Evolutionary conservation across 345 rosid genomes (phyloP), one percentile per base, ranked within the genome.

Genomic region (Eucalyptus tenuipes): DNA sequence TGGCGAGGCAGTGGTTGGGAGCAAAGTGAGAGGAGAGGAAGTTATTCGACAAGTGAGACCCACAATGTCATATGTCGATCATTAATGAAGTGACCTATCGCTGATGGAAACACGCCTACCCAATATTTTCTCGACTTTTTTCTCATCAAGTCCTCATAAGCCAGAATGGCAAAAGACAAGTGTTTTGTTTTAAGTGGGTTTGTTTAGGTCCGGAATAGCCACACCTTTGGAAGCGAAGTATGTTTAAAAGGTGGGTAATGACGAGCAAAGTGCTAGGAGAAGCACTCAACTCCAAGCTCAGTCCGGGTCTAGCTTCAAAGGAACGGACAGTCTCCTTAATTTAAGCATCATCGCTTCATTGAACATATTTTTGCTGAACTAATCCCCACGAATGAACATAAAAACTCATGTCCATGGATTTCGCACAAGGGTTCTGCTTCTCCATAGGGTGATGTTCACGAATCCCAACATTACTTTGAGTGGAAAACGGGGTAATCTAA

Each of bases 231-330:
- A 53, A 89, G 85, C 53, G 93, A 91, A 64, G 91, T 91, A 84
- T 92, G 92, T 88, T 64, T 90, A 68, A 92, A 92, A 86, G 89
- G 90, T 84, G 86, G 87, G 75, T 90, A 80, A 91, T 14, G 53
- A 50, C 53, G 53, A 50, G 53, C 53, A 50, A 50, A 50, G 53
- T 1, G 53, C 53, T 50, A 50, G 53, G 53, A 50, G 53, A 16
- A 50, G 53, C 53, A 16, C 8, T 50, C 16, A 16, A 50, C 37
- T 53, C 15, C 68, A 29, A 13, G 68, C 68, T 27, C 31, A 7
- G 33, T 61, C 68, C 29, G 53, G 53, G 20, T 50, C 53, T 50
- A 50, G 53, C 53, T 50, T 50, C 53, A 6, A 50, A 53, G 24
- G 59, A 53, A 22, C 27, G 11, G 27, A 22, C 59, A 9, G 59